Evolutionary conservation across 75 land plant species (phyloP), one percentile per base, ranked within the genome.

Genomic region (Adiantum capillusveneris): DNA sequence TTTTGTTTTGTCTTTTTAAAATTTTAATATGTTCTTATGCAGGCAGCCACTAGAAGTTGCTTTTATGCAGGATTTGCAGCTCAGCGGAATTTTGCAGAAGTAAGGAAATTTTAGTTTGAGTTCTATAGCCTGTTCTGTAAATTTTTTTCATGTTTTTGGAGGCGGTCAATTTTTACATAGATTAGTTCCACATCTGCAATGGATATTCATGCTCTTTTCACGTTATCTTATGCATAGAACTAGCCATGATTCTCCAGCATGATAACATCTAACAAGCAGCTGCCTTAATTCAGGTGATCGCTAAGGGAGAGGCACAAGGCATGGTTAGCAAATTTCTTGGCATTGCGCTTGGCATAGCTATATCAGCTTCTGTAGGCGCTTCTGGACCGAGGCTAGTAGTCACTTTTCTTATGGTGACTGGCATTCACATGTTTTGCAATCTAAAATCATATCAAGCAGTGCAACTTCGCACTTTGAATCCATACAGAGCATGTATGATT

Each of bases 251-350:
- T n/a, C n/a, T n/a, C n/a, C n/a, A n/a, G n/a, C n/a, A n/a, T n/a
- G n/a, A n/a, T n/a, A n/a, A n/a, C n/a, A n/a, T n/a, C n/a, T 34
- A 34, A 34, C 9, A 34, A 34, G 9, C 37, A 34, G 9, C 26
- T 13, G 25, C 58, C 60, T 29, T 36, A 21, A 22, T n/a, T 25
- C 66, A 95, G 99, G 91, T 95, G 2, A 95, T 95, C 73, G 99
- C 99, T 29, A 95, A 95, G 71, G 99, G 96, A 36, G 99, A 95
- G 76, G 99, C 99, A 59, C 99, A 95, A 78, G 99, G 99, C 56
- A 95, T 95, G 99, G 90, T 86, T 61, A 95, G 99, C 88, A 95
- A 86, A 60, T 86, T 80, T 31, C 56, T 95, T 46, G 99, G 99
- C 14, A 95, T 95, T 34, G 60, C 69, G 64, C 73, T 86, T 65